Base-by-base conservation (phyloP, 2,329 filamentous ascomycete genomes). In the Fusarium algeriense region DNA sequence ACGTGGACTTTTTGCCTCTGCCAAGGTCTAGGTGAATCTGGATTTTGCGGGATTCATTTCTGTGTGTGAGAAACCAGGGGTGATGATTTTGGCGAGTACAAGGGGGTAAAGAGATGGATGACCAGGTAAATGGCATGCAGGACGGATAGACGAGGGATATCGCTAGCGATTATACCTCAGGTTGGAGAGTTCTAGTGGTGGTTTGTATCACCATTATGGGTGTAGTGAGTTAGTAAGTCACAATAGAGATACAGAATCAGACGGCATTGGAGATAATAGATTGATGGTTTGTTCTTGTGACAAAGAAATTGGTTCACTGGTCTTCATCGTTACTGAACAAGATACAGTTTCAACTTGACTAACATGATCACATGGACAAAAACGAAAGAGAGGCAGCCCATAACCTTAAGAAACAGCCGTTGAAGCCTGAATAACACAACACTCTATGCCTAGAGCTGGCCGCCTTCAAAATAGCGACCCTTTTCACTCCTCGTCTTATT, bases 371-470 rank as follows among this genome's bases (percentile, higher is more conserved):
- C 26, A 35, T 15, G 28, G n/a, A 35, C 37, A 37, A 69, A 37
- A 45, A 30, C 48, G 41, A 48, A 49, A 60, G 63, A 69, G 68
- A 71, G 64, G 68, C 54, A 71, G 64, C 68, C 68, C 41, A 48
- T 40, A n/a, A 57, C 20, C 14, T 32, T n/a, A 37, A 28, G 14
- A 52, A 52, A 64, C 49, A 48, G 35, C 44, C 28, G 35, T 48
- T 54, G n/a, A 53, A 53, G 52, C 55, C 55, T 60, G 45, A 66
- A 66, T 40, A 60, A 40, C 61, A 57, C 34, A 37, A 20, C 23
- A 35, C 50, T 46, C 38, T 10, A n/a, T 32, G 30, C 26, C 45
- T 28, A 45, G 46, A 53, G 32, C 37, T 50, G 45, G 54, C 23
- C 23, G 30, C 20, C 60, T 15, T 35, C 20, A 28, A 28, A 20